phyloP scores from a whole-genome alignment of 192 early-diverging fungal genomes.

The Phycomyces nitens region DNA sequence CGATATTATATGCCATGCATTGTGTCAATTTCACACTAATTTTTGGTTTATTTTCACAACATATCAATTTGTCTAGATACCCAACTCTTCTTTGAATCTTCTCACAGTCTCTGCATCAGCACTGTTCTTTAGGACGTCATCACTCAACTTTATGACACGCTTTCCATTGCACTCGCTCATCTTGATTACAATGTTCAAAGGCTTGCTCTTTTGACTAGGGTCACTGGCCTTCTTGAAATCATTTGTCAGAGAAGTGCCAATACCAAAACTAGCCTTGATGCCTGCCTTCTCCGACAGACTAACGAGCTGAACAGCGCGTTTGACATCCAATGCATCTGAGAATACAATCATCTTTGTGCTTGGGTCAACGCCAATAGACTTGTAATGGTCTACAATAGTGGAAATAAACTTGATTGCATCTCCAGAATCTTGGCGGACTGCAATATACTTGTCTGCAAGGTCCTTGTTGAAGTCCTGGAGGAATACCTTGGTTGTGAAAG shows the following conservation, averaged over 20 bases:
- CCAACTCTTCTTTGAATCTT: slow-evolving; percentile 42
- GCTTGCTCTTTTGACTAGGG: slow-evolving; percentile 33
- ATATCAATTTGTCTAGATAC: slow-evolving; percentile 9
- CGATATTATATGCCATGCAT: no score
- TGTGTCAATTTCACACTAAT: no score
- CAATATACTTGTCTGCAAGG: slow-evolving; percentile 47
- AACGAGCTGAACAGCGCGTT: slow-evolving; percentile 48
- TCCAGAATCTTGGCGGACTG: slow-evolving; percentile 76
- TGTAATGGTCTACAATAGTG: slow-evolving; percentile 55
- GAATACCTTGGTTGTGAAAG: slow-evolving; percentile 64
- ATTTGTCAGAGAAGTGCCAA: slow-evolving; percentile 75
- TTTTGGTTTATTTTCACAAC: no score
- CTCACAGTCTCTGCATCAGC: slow-evolving; percentile 50
- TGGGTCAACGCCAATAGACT: slow-evolving; percentile 51
- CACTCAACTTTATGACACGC: slow-evolving; percentile 68
- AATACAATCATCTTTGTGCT: slow-evolving; percentile 65
- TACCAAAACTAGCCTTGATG: slow-evolving; percentile 61
- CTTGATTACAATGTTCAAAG: slow-evolving; percentile 78
- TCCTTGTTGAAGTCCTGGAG: slow-evolving; percentile 55
- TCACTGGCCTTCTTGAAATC: slow-evolving; percentile 48
- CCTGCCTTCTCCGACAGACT: slow-evolving; percentile 38
- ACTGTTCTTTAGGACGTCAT: slow-evolving; percentile 59
- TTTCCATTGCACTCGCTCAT: slow-evolving; percentile 52
- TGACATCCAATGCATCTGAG: slow-evolving; percentile 62
- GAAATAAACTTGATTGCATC: slow-evolving; percentile 60